phyloP scores from a whole-genome alignment of 1,284 basidiomycete genomes.

The Volvariella volvacea region DNA sequence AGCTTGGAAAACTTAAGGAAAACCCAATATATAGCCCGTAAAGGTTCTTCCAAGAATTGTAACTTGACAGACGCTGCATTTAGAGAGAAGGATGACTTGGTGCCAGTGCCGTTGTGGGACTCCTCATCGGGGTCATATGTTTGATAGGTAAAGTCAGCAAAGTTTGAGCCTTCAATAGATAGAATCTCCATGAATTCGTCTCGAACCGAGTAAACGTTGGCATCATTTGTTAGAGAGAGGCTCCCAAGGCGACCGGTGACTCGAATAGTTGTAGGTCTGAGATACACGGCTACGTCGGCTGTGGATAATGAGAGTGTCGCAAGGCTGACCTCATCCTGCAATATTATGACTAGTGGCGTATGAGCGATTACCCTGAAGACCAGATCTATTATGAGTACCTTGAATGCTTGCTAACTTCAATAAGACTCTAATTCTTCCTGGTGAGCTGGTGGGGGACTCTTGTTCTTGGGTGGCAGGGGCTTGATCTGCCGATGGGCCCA shows the following conservation, averaged over 20 bases:
- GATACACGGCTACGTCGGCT: constrained; percentile 79
- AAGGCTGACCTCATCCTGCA: constrained; percentile 69
- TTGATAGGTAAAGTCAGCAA: constrained; percentile 94
- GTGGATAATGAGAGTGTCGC: constrained; percentile 91
- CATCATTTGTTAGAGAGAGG: constrained; percentile 81
- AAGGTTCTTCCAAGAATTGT: constrained; percentile 83
- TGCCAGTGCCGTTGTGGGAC: constrained; percentile 55
- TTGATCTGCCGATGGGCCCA: not conserved
- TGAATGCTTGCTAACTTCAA: constrained; percentile 87
- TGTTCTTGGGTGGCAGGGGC: not conserved
- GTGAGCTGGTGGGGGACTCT: constrained; percentile 2
- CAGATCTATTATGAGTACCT: constrained; percentile 34
- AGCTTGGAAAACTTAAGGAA: constrained; percentile 84
- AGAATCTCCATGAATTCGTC: constrained; percentile 84
- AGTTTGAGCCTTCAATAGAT: constrained; percentile 92
- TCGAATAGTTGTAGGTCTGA: constrained; percentile 72
- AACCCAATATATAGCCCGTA: constrained; percentile 84
- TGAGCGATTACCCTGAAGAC: constrained; percentile 7
- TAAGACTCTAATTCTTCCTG: constrained; percentile 74
- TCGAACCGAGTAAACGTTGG: constrained; percentile 42
- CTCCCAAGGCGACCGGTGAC: constrained; percentile 85
- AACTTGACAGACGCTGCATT: constrained; percentile 90
- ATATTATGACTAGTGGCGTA: constrained; percentile 61
- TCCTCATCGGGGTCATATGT: constrained; percentile 77
- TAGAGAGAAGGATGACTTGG: constrained; percentile 84